Conservation (phyloP, 2,329 filamentous ascomycete genomes). For the Aspergillus sclerotialis region DNA sequence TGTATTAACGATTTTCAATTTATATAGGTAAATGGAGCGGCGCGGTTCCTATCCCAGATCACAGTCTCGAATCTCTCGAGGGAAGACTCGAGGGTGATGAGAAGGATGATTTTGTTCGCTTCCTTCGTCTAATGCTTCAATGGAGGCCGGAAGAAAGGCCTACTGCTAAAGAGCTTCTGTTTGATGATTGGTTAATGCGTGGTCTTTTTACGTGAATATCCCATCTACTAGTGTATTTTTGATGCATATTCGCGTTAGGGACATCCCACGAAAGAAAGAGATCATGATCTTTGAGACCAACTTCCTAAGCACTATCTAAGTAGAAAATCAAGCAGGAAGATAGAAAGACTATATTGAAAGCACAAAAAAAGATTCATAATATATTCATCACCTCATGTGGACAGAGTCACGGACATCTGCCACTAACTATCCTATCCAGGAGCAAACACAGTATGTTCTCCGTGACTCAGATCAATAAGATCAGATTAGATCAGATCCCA, state of each 20-base stretch:
- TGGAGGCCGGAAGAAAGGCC: constrained; percentile 19
- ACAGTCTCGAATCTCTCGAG: constrained; percentile 10
- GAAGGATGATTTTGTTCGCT: constrained; percentile 15
- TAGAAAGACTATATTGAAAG: too few species aligned
- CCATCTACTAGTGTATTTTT: too few species aligned
- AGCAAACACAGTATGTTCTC: constrained; percentile 13
- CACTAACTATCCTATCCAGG: constrained; percentile 12
- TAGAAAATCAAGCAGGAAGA: too few species aligned
- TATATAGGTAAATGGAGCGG: constrained; percentile 14
- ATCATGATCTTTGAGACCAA: too few species aligned
- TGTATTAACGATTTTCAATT: background rate
- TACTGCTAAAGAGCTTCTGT: constrained; percentile 26
- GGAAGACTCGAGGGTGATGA: constrained; percentile 17
- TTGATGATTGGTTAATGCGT: constrained; percentile 30
- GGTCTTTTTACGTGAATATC: too few species aligned
- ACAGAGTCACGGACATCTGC: constrained; percentile 20
- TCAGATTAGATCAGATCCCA: too few species aligned
- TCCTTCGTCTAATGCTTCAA: constrained; percentile 20
- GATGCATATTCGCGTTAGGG: background rate
- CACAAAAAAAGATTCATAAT: constrained; percentile 13
- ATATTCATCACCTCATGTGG: constrained; percentile 22
- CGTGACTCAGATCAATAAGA: too few species aligned
- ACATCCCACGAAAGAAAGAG: too few species aligned
- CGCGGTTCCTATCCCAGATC: constrained; percentile 11
- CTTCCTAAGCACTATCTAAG: too few species aligned